These are phyloP conservation scores for Didymella lethalis DNA, from an alignment of 2,329 filamentous ascomycete genomes.

Conservation along the genomic window DNA sequence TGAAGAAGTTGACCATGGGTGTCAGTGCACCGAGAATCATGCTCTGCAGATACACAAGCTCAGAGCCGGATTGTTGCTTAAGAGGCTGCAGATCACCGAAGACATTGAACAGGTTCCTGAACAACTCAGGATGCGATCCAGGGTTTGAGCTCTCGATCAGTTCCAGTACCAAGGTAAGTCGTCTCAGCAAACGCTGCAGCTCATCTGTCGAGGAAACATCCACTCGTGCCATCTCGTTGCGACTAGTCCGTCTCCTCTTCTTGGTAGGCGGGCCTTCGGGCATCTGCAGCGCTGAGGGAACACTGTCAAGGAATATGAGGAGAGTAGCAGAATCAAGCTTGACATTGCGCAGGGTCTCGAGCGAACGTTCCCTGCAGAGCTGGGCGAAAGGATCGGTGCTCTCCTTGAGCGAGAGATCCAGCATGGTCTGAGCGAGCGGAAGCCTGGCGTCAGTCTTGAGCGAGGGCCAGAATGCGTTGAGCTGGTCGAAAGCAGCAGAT, in stretches of 20 bases:
- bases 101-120: constrained; percentile 80
- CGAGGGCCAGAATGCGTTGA: constrained; percentile 75
- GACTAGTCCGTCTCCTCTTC: constrained; percentile 81
- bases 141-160: constrained; percentile 83
- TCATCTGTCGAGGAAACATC: constrained; percentile 70
- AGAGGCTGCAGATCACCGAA: constrained; percentile 89
- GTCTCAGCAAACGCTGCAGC: constrained; percentile 72
- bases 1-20: constrained; percentile 81
- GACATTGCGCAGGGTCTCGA: constrained; percentile 76
- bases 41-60: constrained; percentile 88
- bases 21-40: constrained; percentile 82
- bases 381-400: constrained; percentile 43
- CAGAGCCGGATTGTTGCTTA: constrained; percentile 80
- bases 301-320: constrained; percentile 73
- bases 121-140: constrained; percentile 75
- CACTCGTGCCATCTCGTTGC: constrained; percentile 70
- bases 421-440: constrained; percentile 67
- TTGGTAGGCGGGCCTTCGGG: constrained; percentile 75
- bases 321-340: constrained; percentile 78
- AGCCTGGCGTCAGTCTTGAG: constrained; percentile 71
- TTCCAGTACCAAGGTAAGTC: constrained; percentile 86
- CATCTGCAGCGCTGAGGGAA: constrained; percentile 77
- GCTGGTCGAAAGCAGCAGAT: constrained; percentile 70
- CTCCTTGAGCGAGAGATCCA: constrained; percentile 65
- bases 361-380: constrained; percentile 63